Percentiles rank a stretch among this genome's conserved stretches.
Conservation (phyloP, 345 rosid species). For the Rhodamnia rubescens region DNA sequence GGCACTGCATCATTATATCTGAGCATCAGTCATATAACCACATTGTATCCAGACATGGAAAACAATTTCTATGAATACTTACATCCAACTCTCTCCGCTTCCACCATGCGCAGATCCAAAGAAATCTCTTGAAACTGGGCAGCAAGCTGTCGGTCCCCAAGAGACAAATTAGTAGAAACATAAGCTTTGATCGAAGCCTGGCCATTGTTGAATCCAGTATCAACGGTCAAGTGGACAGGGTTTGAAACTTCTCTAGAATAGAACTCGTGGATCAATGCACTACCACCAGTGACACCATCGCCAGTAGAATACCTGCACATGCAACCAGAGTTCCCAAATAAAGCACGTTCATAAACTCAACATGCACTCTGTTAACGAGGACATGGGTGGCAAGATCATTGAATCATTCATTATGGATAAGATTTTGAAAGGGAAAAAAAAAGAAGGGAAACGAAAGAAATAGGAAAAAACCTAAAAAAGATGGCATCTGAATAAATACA, state of each 20-base stretch:
- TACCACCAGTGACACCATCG: conserved; percentile 77
- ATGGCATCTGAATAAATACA: neutral
- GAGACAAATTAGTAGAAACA: conserved; percentile 59
- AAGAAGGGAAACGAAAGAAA: neutral
- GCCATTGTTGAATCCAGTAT: conserved; percentile 74
- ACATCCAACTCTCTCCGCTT: conserved; percentile 97
- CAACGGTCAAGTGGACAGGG: conserved; percentile 83
- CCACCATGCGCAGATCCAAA: conserved; percentile 86
- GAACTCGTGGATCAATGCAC: conserved; percentile 91
- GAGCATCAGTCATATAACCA: neutral
- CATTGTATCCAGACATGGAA: neutral
- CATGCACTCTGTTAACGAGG: neutral
- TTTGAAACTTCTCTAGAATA: conserved; percentile 79
- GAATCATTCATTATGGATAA: neutral
- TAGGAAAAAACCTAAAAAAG: neutral
- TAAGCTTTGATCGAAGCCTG: conserved; percentile 75
- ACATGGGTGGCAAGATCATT: neutral
- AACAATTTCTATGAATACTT: conserved; percentile 13
- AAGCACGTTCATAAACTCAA: neutral
- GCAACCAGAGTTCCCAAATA: neutral
- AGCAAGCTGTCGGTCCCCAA: conserved; percentile 81
- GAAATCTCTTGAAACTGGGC: conserved; percentile 97
- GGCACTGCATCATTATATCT: neutral
- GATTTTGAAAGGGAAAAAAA: neutral
- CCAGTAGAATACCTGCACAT: conserved; percentile 85